A percentile compares a stretch with the other conserved stretches of the same genome.
Evolutionary conservation across 2,329 filamentous ascomycete species (phyloP).

Genomic region (Capronia americana): DNA sequence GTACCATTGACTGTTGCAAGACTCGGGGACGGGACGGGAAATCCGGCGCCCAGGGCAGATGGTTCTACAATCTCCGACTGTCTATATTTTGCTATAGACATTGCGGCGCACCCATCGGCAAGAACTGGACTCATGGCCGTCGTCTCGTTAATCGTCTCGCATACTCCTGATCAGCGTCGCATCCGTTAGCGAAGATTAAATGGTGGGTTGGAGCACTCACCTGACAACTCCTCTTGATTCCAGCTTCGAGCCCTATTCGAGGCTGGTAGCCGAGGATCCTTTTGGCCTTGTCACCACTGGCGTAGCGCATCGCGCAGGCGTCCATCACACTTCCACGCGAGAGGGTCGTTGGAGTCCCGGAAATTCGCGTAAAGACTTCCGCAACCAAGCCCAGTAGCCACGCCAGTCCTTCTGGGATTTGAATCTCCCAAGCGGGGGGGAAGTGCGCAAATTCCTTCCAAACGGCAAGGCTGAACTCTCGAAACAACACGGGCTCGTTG

Average conservation of each 20-base stretch:
- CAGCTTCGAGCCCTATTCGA: slow-evolving; percentile 58
- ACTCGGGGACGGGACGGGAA: neutral
- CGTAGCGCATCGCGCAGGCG: slow-evolving; percentile 60
- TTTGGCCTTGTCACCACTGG: slow-evolving; percentile 59
- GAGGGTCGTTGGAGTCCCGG: slow-evolving; percentile 54
- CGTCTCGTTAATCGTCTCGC: slow-evolving; percentile 24
- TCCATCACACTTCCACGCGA: slow-evolving; percentile 63
- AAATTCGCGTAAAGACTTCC: slow-evolving; percentile 57
- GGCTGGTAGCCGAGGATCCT: slow-evolving; percentile 61
- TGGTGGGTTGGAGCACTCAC: slow-evolving; percentile 42
- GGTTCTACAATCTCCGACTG: neutral
- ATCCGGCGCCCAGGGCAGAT: neutral
- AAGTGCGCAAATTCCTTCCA: slow-evolving; percentile 60
- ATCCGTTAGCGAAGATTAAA: slow-evolving; percentile 23
- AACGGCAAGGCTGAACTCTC: slow-evolving; percentile 53
- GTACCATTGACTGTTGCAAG: neutral
- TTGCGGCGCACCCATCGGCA: neutral
- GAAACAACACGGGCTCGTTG: slow-evolving; percentile 54
- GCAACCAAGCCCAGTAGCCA: slow-evolving; percentile 55
- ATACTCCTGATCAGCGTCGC: slow-evolving; percentile 32
- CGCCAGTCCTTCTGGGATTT: slow-evolving; percentile 57
- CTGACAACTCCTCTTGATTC: slow-evolving; percentile 57
- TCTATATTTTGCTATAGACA: neutral
- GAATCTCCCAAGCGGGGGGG: slow-evolving; percentile 54
- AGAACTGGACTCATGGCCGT: neutral